Conservation (phyloP, 345 rosid species). For the Salix caprea region DNA sequence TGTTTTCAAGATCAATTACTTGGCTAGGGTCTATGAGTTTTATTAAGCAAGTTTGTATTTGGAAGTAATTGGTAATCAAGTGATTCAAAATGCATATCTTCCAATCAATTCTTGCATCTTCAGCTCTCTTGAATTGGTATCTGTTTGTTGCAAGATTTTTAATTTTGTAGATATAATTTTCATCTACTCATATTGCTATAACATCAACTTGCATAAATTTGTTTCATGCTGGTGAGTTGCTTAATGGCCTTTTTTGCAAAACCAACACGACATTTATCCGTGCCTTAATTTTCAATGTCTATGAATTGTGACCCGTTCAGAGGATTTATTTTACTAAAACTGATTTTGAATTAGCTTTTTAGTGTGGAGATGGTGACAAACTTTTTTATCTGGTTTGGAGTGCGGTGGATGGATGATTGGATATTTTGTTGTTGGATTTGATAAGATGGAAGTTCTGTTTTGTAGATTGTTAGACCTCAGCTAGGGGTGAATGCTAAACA, state of each 20-base stretch:
- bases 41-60: background rate
- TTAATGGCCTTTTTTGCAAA: background rate
- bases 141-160: background rate
- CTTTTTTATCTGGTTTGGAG: background rate
- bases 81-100: background rate
- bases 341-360: background rate
- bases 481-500: constrained; percentile 58
- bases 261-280: background rate
- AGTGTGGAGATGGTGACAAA: background rate
- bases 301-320: background rate
- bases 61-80: background rate
- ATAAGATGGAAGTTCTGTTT: background rate
- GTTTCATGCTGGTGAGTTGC: background rate
- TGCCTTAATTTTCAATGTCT: background rate
- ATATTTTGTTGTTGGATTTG: background rate
- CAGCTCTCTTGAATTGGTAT: background rate
- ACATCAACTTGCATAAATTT: background rate
- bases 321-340: background rate
- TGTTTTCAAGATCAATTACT: background rate
- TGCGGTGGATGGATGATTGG: background rate
- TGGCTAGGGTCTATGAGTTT: background rate
- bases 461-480: constrained; percentile 73
- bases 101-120: background rate
- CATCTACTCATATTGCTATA: background rate
- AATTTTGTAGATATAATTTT: background rate